Conservation (phyloP, 1,139 yeast genomes). For the Taphrina betulina region DNA sequence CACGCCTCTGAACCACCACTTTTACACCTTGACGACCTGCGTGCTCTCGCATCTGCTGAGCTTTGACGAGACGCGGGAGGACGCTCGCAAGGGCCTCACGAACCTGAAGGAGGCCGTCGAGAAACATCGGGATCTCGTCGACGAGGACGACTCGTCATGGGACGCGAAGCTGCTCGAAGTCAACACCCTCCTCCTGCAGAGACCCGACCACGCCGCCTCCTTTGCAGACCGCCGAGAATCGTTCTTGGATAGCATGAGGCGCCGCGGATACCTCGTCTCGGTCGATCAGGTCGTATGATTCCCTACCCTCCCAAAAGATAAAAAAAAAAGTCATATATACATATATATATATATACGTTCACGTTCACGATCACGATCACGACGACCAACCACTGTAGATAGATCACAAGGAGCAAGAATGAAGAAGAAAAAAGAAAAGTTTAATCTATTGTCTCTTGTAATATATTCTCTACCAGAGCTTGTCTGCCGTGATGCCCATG, state of each 20-base stretch:
- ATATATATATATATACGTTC: no score
- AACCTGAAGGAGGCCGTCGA: constrained; percentile 30
- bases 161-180: constrained; percentile 25
- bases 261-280: constrained; percentile 11
- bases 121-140: constrained; percentile 29
- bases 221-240: not conserved
- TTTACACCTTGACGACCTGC: constrained; percentile 37
- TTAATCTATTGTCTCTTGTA: no score
- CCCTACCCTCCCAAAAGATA: no score
- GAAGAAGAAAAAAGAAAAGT: no score
- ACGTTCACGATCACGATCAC: no score
- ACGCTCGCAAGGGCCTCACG: constrained; percentile 35
- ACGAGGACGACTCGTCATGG: constrained; percentile 33
- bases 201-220: no score
- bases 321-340: no score
- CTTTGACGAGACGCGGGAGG: constrained; percentile 36
- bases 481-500: no score
- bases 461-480: no score
- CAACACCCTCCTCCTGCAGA: constrained; percentile 8
- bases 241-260: constrained; percentile 9
- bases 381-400: no score
- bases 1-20: constrained; percentile 39
- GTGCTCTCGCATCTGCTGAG: constrained; percentile 37
- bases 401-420: no score
- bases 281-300: constrained; percentile 1